Percentiles rank a stretch among this genome's conserved stretches.
Conservation (phyloP, 2,329 filamentous ascomycete species). For the Neofusicoccum cordaticola region DNA sequence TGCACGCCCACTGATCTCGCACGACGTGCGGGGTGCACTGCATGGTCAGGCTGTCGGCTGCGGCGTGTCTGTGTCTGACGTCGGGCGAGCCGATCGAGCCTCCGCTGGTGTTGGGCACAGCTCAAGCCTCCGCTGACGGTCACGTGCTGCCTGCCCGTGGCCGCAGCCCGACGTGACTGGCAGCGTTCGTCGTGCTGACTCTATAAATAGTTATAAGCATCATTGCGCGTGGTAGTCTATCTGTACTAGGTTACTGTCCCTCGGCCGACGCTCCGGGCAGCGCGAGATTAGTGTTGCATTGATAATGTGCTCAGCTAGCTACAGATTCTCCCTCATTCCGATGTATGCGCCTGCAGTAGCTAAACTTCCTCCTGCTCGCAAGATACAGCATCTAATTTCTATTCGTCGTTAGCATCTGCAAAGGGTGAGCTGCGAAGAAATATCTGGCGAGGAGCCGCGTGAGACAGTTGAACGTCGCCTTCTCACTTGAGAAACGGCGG, state of each 20-base stretch:
- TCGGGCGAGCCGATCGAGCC: background rate
- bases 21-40: background rate
- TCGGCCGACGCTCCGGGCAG: background rate
- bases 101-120: background rate
- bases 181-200: background rate
- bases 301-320: background rate
- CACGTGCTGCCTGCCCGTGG: background rate
- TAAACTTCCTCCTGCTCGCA: background rate
- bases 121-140: background rate
- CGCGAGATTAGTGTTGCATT: background rate
- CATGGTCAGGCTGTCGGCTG: background rate
- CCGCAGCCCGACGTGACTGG: too few species aligned
- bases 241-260: background rate
- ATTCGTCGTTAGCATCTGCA: background rate
- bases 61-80: background rate
- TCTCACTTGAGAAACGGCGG: background rate
- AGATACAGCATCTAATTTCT: background rate
- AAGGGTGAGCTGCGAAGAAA: background rate
- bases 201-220: slow-evolving; percentile 2
- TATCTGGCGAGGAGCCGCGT: background rate
- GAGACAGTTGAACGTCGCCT: background rate
- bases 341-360: background rate
- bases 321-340: background rate
- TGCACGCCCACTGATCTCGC: background rate
- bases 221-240: background rate